These are phyloP conservation scores for Candida glucosophila DNA, from an alignment of 1,139 yeast species.

Conservation along the genomic window DNA sequence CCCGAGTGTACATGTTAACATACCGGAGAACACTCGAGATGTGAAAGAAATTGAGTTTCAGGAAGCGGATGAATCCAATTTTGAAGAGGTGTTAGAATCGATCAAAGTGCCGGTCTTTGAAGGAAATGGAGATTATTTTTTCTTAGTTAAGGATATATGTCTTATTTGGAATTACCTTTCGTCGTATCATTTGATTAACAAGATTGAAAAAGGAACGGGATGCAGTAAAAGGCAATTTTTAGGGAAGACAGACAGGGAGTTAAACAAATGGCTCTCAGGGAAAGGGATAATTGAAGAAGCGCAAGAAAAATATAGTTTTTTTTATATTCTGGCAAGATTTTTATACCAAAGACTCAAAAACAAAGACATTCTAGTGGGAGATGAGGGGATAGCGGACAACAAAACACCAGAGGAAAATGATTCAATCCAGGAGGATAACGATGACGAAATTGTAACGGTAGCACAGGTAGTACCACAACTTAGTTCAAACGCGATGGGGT, in stretches of 20 bases:
- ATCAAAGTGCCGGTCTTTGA: slow-evolving; percentile 5
- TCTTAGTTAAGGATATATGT: slow-evolving; percentile 26
- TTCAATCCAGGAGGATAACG: slow-evolving; percentile 3
- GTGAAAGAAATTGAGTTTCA: slow-evolving; percentile 3
- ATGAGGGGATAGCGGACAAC: slow-evolving; percentile 4
- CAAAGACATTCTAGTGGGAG: slow-evolving; percentile 11
- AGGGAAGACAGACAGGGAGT: slow-evolving; percentile 9
- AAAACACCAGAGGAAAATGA: slow-evolving; percentile 2
- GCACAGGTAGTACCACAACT: slow-evolving; percentile 36
- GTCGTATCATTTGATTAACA: slow-evolving; percentile 30
- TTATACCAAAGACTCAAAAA: slow-evolving; percentile 12
- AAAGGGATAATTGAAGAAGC: slow-evolving; percentile 12
- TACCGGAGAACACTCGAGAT: no score
- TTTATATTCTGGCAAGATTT: slow-evolving; percentile 19
- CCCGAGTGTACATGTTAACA: no score
- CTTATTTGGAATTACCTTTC: slow-evolving; percentile 34
- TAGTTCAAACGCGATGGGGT: slow-evolving; percentile 27
- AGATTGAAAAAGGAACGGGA: slow-evolving; percentile 15
- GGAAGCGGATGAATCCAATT: slow-evolving; percentile 2
- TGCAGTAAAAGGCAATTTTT: slow-evolving; percentile 14
- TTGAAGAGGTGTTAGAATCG: slow-evolving; percentile 1
- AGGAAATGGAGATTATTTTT: slow-evolving; percentile 8
- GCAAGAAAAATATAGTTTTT: slow-evolving; percentile 15
- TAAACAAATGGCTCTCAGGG: slow-evolving; percentile 17
- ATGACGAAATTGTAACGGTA: slow-evolving; percentile 17